Evolutionary conservation across 2,329 filamentous ascomycete species (phyloP), one percentile per base, ranked within the genome.

Genomic region (Pseudogymnoascus pannorum): DNA sequence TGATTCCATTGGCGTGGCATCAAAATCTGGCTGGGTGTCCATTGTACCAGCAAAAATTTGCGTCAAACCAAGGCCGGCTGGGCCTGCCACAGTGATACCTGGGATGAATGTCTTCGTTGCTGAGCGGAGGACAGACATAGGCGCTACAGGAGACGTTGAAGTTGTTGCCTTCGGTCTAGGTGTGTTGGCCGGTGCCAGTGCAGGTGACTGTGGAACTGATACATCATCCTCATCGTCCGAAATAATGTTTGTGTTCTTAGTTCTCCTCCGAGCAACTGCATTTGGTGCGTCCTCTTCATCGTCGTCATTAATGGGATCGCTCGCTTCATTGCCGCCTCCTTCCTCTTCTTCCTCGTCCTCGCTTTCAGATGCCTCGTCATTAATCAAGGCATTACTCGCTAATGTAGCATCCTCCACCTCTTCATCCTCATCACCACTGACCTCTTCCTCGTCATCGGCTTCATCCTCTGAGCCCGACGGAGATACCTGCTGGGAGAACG

Each of bases 11-110:
- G 62, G 57, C 6, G 63, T 60, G 7, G 58, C 54, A 14, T 66
- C 65, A 22, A 64, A 2, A 72, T 71, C 57, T 80, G 75, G 63
- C 79, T 77, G 36, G 83, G 85, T 58, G 57, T 89, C 91, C 85
- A 97, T 88, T 1, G 92, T 96, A 11, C 91, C 91, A 4, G 89
- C 89, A 71, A 96, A 97, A 64, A 94, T 93, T 69, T 96, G 92
- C 0, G 91, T 95, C 48, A 96, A 79, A 8, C 91, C 89, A 42
- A 96, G 76, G 2, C 85, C 85, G 35, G 84, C 85, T 20, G 84
- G 79, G 0, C 79, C 82, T 5, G 79, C 74, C 3, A 87, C 78
- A 2, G 86, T 83, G 18, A 91, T 75, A 1, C 86, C 87, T 3
- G 87, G 88, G 62, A 91, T 88, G 67, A 88, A 87, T 0, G 78